Evolutionary conservation across 176 grass and related monocot genomes (phyloP).

Genomic region (Cenchrus americanus): DNA sequence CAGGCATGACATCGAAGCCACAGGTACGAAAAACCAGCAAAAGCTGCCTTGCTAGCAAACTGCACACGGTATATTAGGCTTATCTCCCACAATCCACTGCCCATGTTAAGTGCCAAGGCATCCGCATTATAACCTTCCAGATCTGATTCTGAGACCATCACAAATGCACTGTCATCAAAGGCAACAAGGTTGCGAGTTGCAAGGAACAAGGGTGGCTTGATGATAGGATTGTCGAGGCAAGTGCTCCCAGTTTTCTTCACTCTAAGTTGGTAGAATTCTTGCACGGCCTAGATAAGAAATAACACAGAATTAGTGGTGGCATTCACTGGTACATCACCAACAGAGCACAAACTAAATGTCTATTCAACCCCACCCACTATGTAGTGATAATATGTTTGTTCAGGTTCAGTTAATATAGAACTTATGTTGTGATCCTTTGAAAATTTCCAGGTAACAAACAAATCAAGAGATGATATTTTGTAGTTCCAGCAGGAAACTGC

Average conservation of each 20-base stretch:
- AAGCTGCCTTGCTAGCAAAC: conserved; percentile 67
- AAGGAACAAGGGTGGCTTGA: conserved; percentile 48
- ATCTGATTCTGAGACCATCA: conserved; percentile 82
- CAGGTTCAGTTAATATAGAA: neutral
- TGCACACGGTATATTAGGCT: conserved; percentile 73
- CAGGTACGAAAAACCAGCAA: conserved; percentile 69
- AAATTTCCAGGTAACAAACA: neutral
- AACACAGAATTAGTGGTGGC: neutral
- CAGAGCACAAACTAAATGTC: neutral
- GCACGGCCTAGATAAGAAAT: conserved; percentile 63
- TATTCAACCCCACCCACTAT: conserved; percentile 15
- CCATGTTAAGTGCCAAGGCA: conserved; percentile 36
- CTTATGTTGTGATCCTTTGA: neutral
- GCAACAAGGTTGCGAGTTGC: conserved; percentile 51
- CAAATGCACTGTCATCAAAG: conserved; percentile 77
- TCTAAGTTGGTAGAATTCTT: conserved; percentile 67
- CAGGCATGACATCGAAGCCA: conserved; percentile 57
- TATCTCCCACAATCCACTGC: conserved; percentile 72
- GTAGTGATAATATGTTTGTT: conserved; percentile 1
- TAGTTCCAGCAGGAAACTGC: neutral
- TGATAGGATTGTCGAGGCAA: conserved; percentile 37
- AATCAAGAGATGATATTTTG: neutral
- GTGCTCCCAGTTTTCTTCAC: conserved; percentile 53
- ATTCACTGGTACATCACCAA: neutral
- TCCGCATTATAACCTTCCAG: conserved; percentile 67